These are phyloP conservation scores for Paecilomyces sp. DNA, from an alignment of 2,329 filamentous ascomycete genomes.

Conservation along the genomic window DNA sequence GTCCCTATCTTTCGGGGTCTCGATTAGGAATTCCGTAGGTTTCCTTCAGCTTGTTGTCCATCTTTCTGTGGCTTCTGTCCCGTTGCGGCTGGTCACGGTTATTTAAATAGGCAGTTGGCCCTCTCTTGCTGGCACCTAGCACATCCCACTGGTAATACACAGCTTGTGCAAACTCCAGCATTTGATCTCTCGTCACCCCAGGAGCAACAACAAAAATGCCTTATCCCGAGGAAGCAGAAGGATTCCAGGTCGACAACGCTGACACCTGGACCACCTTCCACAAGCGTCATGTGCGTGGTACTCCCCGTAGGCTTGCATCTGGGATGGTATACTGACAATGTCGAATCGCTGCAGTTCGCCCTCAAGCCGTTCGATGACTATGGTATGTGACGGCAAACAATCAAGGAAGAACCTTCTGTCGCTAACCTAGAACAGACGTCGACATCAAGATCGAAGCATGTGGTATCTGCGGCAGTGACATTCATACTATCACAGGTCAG, in stretches of 20 bases:
- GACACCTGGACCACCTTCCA: constrained; percentile 58
- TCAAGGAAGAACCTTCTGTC: not conserved
- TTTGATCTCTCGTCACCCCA: not conserved
- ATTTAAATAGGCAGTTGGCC: not conserved
- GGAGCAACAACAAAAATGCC: constrained; percentile 26
- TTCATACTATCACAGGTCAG: constrained; percentile 56
- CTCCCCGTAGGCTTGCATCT: not conserved
- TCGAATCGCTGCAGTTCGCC: constrained; percentile 52
- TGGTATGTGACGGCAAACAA: constrained; percentile 18
- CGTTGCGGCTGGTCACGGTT: not conserved
- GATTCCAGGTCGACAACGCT: constrained; percentile 51
- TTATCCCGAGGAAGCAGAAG: constrained; percentile 39
- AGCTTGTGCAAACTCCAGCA: not conserved
- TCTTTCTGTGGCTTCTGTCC: not conserved
- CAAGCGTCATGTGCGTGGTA: constrained; percentile 44
- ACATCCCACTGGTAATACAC: not conserved
- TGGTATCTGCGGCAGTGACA: constrained; percentile 66
- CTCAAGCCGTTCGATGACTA: constrained; percentile 81
- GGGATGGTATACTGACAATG: not conserved
- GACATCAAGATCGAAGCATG: constrained; percentile 81
- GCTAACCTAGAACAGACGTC: constrained; percentile 49
- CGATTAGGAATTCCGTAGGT: not conserved
- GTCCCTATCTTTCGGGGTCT: not conserved
- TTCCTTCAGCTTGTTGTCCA: not conserved
- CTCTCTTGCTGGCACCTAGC: not conserved